Evolutionary conservation across 805 yeast genomes (phyloP), one percentile per base, ranked within the genome.

Genomic region (Suhomyces canberraensis): DNA sequence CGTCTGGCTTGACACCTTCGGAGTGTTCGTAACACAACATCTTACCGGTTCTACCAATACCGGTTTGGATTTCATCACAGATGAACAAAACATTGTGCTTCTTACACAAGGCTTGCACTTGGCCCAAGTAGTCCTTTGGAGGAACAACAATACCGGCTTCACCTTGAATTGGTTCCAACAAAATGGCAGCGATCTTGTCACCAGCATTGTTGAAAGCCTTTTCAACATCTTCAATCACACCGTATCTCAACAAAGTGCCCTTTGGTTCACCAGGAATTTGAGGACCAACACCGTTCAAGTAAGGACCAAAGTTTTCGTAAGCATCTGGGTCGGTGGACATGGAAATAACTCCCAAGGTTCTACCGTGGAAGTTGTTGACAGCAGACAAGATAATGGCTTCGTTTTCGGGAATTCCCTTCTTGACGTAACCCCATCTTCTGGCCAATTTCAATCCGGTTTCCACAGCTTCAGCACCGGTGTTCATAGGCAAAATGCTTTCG

Each of bases 141-240:
- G 98, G 97, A 17, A 90, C 96, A 18, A 90, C 91, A 48, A 91
- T 91, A 50, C 98, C 98, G 22, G 98, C 98, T 63, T 91, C 98
- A 61, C 98, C 98, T 64, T 91, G 98, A 55, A 90, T 90, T 45
- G 97, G 97, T 68, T 91, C 98, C 51, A 91, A 77, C 46, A 91
- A 68, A 48, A 91, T 77, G 28, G 96, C 98, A 30, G 96, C 95
- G 47, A 91, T 79, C 59, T 79, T 81, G 60, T 85, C 91, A 46
- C 96, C 96, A 16, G 91, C 88, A 39, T 76, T 76, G 47, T 73
- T 69, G 53, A 90, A 80, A 2, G 95, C 96, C 49, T 71, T 71
- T 64, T 88, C 89, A 36, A 91, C 79, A 57, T 91, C 97, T 58
- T 79, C 95, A 54, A 87, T 78, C 43, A 71, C 76, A 56, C 96